Evolutionary conservation across 768 basidiomycete species (phyloP), one percentile per base, ranked within the genome.

Genomic region (Boletus eberwhitei): DNA sequence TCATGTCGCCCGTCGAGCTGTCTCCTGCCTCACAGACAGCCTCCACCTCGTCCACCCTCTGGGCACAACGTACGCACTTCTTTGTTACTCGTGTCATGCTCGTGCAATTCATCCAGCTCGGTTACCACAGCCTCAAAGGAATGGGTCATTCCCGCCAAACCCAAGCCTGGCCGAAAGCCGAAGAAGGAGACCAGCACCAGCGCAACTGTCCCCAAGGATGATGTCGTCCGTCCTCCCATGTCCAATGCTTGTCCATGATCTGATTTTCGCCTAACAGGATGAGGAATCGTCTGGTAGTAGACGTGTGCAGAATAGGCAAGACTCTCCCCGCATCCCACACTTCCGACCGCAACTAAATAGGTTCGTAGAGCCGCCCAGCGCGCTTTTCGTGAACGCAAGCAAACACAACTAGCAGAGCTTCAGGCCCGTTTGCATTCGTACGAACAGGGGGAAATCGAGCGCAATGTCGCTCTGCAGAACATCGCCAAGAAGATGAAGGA

Each of bases 401-500:
- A 93, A 67, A 85, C 87, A 5, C 91, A 93, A 64, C 85, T 94
- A 35, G 85, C 88, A 9, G 91, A 93, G 58, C 80, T 94, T 35
- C 91, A 94, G 71, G 87, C 90, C 47, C 88, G 90, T 44, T 77
- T 94, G 48, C 85, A 88, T 58, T 82, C 82, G 19, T 93, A 92
- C 62, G 91, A 94, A 67, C 88, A 90, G 66, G 92, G 92, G n/a
- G 91, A 93, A 67, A 84, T 92, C 26, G 88, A 93, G 68, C 84
- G 90, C 52, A 92, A 88, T 64, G 83, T 93, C 47, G 88, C 89
- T 43, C 75, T 94, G 21, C 92, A 93, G 71, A 84, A 79, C 50
- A 81, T 90, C 50, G 90, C 89, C 14, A 92, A 91, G 72, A 82
- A 84, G 32, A 79, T 90, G 53, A 93, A 93, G 71, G 90, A 91